These are phyloP conservation scores for Candida takata DNA, from an alignment of 805 yeast species.

Conservation along the genomic window DNA sequence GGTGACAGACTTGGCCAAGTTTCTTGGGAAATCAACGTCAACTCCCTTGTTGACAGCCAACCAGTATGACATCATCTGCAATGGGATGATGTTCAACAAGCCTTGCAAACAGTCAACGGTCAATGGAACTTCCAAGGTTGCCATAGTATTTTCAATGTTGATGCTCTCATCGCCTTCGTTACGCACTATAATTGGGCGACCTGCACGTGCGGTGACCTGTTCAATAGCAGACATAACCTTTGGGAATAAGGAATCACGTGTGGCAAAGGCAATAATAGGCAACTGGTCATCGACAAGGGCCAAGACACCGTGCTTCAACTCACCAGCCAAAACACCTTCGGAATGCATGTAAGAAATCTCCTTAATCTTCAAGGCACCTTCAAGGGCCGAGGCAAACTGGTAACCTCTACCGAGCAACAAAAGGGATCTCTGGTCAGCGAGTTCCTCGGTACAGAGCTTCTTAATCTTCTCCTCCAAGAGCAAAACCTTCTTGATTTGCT, in stretches of 20 bases:
- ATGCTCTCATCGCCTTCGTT: conserved; percentile 71
- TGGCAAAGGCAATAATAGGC: conserved; percentile 94
- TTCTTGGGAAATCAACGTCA: conserved; percentile 98
- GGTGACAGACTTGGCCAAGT: conserved; percentile 96
- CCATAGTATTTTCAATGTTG: conserved; percentile 48
- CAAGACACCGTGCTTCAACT: conserved; percentile 95
- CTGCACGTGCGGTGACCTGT: conserved; percentile 96
- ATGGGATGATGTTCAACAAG: conserved; percentile 83
- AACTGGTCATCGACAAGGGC: conserved; percentile 91
- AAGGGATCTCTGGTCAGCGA: conserved; percentile 79
- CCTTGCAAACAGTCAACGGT: conserved; percentile 99
- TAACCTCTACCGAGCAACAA: conserved; percentile 94
- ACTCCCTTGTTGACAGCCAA: conserved; percentile 90
- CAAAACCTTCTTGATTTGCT: conserved; percentile 75
- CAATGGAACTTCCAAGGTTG: conserved; percentile 82
- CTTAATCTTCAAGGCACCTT: conserved; percentile 96
- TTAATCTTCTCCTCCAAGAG: conserved; percentile 68
- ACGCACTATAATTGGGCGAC: conserved; percentile 90
- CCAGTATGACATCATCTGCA: conserved; percentile 96
- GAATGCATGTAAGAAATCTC: conserved; percentile 99
- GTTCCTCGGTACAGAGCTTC: conserved; percentile 60
- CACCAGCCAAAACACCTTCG: conserved; percentile 99
- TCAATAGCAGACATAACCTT: conserved; percentile 92
- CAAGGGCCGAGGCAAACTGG: conserved; percentile 94
- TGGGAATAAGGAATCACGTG: conserved; percentile 93